These are phyloP conservation scores for Cordyceps tenuipes DNA, from an alignment of 2,329 filamentous ascomycete species.

Conservation along the genomic window DNA sequence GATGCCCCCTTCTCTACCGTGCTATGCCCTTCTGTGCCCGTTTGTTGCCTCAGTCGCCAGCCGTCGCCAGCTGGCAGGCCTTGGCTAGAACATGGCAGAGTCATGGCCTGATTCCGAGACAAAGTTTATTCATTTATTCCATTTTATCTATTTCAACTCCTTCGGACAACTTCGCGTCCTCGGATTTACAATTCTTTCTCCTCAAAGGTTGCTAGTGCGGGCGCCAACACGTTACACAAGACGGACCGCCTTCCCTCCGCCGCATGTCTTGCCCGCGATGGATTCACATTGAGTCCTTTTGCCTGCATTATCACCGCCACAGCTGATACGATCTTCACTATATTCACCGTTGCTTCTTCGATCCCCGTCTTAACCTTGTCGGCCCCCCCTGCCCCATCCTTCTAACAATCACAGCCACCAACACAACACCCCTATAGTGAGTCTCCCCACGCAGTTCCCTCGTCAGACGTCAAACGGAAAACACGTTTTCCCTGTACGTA, in stretches of 20 bases:
- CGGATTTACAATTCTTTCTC: background rate
- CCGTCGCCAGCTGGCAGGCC: constrained; percentile 4
- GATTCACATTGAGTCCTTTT: background rate
- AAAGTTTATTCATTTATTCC: background rate
- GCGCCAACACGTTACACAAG: constrained; percentile 3
- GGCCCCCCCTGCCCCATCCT: background rate
- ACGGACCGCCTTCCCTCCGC: background rate
- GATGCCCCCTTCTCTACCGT: background rate
- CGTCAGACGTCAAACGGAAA: background rate
- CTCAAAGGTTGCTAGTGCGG: background rate
- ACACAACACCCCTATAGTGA: background rate
- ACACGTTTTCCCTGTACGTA: background rate
- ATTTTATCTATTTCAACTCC: no score
- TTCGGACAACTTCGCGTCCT: background rate
- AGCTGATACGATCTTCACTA: background rate
- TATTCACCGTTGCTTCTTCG: background rate
- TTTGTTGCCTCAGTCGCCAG: background rate
- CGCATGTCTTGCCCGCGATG: background rate
- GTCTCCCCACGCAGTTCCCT: background rate
- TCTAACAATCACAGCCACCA: background rate
- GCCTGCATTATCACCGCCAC: background rate
- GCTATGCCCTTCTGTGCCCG: background rate
- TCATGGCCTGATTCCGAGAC: background rate
- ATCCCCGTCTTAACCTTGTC: background rate
- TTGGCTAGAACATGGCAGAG: background rate